A percentile compares a stretch with the other conserved stretches of the same genome.
Conservation (phyloP, 2,329 filamentous ascomycete species). For the Nectriaceae sp. region DNA sequence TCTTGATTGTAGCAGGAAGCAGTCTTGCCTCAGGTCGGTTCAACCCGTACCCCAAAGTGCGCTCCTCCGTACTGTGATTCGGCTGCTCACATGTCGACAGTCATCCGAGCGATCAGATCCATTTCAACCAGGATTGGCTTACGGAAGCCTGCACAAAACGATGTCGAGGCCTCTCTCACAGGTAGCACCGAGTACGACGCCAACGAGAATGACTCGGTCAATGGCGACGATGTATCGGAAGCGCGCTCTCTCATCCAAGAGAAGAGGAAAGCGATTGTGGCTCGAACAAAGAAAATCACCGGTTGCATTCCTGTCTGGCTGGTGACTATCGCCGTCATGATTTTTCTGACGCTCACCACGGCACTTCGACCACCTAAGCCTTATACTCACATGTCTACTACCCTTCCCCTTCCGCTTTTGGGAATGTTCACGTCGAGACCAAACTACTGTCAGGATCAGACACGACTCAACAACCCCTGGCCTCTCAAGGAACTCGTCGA, state of each 20-base stretch:
- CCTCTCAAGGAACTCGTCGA: slow-evolving; percentile 32
- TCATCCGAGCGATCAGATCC: background rate
- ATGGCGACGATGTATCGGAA: background rate
- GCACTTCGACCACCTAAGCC: slow-evolving; percentile 32
- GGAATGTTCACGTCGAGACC: slow-evolving; percentile 29
- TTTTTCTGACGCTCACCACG: slow-evolving; percentile 23
- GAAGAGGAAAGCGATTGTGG: slow-evolving; percentile 11
- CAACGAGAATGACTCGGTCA: background rate
- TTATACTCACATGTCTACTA: slow-evolving; percentile 34
- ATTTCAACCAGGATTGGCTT: background rate
- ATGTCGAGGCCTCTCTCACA: background rate
- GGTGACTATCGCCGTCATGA: slow-evolving; percentile 15
- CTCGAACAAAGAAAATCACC: background rate
- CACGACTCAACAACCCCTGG: slow-evolving; percentile 27
- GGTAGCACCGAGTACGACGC: background rate
- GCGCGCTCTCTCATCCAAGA: background rate
- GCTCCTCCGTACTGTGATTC: background rate
- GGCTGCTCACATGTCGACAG: background rate
- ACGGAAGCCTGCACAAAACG: background rate
- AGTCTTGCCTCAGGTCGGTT: slow-evolving; percentile 25
- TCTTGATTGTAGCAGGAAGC: slow-evolving; percentile 21
- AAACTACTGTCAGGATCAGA: slow-evolving; percentile 28
- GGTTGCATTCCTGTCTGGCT: slow-evolving; percentile 12
- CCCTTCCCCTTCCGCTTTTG: slow-evolving; percentile 33
- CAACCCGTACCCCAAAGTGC: background rate